Evolutionary conservation across 495 filamentous ascomycete species (phyloP).

Genomic region (Ramalina peruviana): DNA sequence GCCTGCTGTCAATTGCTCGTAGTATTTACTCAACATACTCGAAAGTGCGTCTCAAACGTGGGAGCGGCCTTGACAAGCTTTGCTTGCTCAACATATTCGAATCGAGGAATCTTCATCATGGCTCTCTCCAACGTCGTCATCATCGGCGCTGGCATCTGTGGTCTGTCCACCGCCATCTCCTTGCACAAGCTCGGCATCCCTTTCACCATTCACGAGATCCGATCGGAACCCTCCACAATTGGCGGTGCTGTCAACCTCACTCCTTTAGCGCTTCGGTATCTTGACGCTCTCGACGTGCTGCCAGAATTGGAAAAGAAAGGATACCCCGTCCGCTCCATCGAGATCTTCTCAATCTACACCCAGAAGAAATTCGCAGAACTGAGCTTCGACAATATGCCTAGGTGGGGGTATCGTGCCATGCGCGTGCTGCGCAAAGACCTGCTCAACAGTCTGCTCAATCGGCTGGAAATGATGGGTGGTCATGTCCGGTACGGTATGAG

Average conservation of each 20-base stretch:
- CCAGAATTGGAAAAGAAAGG: neutral
- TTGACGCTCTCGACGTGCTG: slow-evolving; percentile 41
- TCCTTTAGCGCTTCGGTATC: slow-evolving; percentile 43
- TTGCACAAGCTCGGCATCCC: slow-evolving; percentile 35
- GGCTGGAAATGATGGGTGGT: neutral
- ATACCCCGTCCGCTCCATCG: neutral
- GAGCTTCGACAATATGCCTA: neutral
- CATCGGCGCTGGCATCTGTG: slow-evolving; percentile 43
- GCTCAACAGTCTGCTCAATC: neutral
- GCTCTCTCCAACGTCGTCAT: slow-evolving; percentile 24
- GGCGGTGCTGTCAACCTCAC: slow-evolving; percentile 51
- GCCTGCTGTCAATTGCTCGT: too few relatives aligned
- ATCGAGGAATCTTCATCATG: too few relatives aligned
- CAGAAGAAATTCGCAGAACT: neutral
- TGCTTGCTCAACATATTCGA: too few relatives aligned
- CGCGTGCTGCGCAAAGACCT: neutral
- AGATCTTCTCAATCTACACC: neutral
- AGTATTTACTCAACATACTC: too few relatives aligned
- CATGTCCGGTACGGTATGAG: neutral
- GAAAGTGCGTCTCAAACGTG: too few relatives aligned
- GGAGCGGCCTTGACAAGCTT: too few relatives aligned
- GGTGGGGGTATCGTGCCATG: neutral
- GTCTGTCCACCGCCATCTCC: slow-evolving; percentile 39
- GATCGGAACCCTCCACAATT: slow-evolving; percentile 39
- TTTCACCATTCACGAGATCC: slow-evolving; percentile 32